These are phyloP conservation scores for Colletotrichum destructivum DNA, from an alignment of 2,329 filamentous ascomycete genomes.

Conservation along the genomic window DNA sequence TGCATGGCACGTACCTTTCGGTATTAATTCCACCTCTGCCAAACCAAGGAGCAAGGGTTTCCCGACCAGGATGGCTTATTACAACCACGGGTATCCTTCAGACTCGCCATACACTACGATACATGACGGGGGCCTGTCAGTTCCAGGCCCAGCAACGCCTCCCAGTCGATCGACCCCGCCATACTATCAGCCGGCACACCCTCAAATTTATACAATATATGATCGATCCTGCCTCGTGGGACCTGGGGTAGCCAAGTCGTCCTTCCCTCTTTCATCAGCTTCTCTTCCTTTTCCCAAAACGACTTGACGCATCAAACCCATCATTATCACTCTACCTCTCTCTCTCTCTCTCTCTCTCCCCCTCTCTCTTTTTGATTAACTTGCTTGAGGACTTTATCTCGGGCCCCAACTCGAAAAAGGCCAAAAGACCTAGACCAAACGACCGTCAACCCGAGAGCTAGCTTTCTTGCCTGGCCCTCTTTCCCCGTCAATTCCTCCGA, in stretches of 20 bases:
- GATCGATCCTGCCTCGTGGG: constrained; percentile 47
- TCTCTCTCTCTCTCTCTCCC: too few relatives aligned
- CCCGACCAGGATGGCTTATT: constrained; percentile 57
- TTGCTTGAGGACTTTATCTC: constrained; percentile 27
- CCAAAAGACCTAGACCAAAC: constrained; percentile 30
- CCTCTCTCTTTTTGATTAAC: constrained; percentile 29
- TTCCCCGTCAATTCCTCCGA: background rate
- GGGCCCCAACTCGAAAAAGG: constrained; percentile 19
- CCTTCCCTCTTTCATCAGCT: constrained; percentile 42
- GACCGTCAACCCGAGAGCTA: constrained; percentile 19
- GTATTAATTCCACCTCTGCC: constrained; percentile 65
- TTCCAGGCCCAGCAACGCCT: constrained; percentile 52
- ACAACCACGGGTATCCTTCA: constrained; percentile 42
- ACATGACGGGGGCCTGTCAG: constrained; percentile 50
- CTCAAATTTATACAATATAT: constrained; percentile 57
- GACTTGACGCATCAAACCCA: constrained; percentile 34
- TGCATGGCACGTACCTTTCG: constrained; percentile 58
- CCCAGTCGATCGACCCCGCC: constrained; percentile 58
- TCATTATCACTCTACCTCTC: constrained; percentile 23
- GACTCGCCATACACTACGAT: constrained; percentile 58
- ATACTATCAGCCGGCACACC: constrained; percentile 54
- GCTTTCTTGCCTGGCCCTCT: background rate
- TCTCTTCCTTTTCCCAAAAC: constrained; percentile 48
- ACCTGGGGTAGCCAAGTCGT: constrained; percentile 45
- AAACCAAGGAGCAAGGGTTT: constrained; percentile 58